phyloP scores from a whole-genome alignment of 2,329 filamentous ascomycete species.

The Aspergillus alliaceus region DNA sequence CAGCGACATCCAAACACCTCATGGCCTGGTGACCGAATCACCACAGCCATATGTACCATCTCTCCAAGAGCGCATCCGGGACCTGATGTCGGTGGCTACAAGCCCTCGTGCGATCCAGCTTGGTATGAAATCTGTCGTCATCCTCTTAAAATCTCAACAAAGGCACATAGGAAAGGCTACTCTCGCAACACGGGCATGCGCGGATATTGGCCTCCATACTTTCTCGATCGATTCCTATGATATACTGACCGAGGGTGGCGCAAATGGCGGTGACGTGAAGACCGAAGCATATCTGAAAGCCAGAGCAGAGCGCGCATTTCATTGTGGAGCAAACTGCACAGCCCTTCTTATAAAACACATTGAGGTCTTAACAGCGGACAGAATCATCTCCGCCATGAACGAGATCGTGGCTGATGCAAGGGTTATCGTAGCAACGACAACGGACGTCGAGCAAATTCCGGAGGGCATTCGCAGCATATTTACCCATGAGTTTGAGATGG shows the following conservation, averaged over 20 bases:
- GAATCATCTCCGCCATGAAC: slow-evolving; percentile 81
- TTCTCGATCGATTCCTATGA: slow-evolving; percentile 91
- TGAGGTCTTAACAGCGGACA: slow-evolving; percentile 85
- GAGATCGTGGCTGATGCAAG: slow-evolving; percentile 77
- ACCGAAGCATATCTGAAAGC: slow-evolving; percentile 88
- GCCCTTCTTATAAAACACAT: slow-evolving; percentile 85
- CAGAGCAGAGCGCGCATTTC: slow-evolving; percentile 82
- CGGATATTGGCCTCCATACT: slow-evolving; percentile 85
- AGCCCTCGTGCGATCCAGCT: slow-evolving; percentile 84
- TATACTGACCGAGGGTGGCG: slow-evolving; percentile 85
- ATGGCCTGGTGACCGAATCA: slow-evolving; percentile 38
- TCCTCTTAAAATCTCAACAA: slow-evolving; percentile 87
- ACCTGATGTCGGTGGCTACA: slow-evolving; percentile 84
- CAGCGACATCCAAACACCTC: slow-evolving; percentile 32
- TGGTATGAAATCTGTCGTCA: slow-evolving; percentile 81
- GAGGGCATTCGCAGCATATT: slow-evolving; percentile 88
- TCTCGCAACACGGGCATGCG: slow-evolving; percentile 72
- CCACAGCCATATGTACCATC: slow-evolving; percentile 54
- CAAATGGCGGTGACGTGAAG: slow-evolving; percentile 86
- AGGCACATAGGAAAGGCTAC: slow-evolving; percentile 91
- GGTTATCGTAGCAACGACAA: slow-evolving; percentile 89
- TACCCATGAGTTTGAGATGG: slow-evolving; percentile 93
- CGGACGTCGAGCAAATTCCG: slow-evolving; percentile 90
- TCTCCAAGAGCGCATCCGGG: slow-evolving; percentile 70
- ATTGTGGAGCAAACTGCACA: slow-evolving; percentile 81